Conservation (phyloP, 345 rosid species). For the Ricinus communis region DNA sequence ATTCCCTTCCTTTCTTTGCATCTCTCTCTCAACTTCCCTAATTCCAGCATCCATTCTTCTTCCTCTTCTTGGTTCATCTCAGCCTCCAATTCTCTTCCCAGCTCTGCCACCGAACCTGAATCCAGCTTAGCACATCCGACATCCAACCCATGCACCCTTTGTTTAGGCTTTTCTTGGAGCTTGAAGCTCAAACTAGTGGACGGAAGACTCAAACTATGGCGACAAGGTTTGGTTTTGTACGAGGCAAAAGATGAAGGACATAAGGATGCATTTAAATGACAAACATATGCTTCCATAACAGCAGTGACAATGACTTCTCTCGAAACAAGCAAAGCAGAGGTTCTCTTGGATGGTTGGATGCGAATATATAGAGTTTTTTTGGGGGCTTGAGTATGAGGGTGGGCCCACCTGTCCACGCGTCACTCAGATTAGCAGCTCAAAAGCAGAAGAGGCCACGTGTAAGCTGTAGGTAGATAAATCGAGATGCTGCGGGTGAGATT, state of each 20-base stretch:
- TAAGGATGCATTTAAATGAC: not conserved
- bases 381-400: conserved; percentile 8
- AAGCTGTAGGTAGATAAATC: not conserved
- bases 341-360: not conserved
- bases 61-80: conserved; percentile 33
- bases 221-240: not conserved
- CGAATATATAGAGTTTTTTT: conserved; percentile 2
- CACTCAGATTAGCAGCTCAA: not conserved
- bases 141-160: not conserved
- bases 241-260: not conserved
- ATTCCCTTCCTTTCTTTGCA: conserved; percentile 48
- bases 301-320: not conserved
- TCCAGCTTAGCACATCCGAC: conserved; percentile 32
- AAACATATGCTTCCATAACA: not conserved
- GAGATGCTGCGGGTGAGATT: not conserved
- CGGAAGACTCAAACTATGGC: not conserved
- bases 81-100: conserved; percentile 28
- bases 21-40: conserved; percentile 31
- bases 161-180: not conserved
- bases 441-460: conserved; percentile 4
- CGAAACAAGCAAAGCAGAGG: not conserved
- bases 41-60: conserved; percentile 41
- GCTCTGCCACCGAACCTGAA: conserved; percentile 20
- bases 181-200: not conserved
- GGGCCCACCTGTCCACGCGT: conserved; percentile 18